Evolutionary conservation across 2,329 filamentous ascomycete species (phyloP).

Genomic region (Colletotrichum simmondsii): DNA sequence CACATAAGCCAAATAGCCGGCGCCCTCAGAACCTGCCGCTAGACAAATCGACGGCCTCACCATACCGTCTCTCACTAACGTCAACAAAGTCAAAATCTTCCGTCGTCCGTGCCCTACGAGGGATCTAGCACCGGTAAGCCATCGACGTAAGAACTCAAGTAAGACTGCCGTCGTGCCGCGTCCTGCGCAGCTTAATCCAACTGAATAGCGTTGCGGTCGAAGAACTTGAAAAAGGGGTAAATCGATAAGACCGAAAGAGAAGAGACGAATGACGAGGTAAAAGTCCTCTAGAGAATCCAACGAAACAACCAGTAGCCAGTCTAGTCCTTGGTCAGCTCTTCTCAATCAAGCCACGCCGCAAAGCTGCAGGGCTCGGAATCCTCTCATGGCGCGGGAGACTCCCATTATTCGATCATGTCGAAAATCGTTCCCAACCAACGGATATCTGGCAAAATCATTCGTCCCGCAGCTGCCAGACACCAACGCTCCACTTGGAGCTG

Average conservation of each 20-base stretch:
- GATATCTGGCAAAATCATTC: not conserved
- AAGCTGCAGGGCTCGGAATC: not conserved
- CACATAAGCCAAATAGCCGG: not conserved
- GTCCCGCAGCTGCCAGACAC: not conserved
- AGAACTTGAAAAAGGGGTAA: not conserved
- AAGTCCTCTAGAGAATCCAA: not conserved
- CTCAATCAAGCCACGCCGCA: constrained; percentile 20
- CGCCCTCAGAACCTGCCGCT: not conserved
- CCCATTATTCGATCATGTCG: not conserved
- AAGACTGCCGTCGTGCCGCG: no score
- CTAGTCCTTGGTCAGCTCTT: not conserved
- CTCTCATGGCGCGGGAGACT: not conserved
- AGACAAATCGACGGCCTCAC: not conserved
- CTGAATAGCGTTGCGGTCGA: no score
- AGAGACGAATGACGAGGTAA: not conserved
- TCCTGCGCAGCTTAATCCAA: not conserved
- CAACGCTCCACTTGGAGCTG: not conserved
- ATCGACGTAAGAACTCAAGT: not conserved
- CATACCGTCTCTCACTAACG: not conserved
- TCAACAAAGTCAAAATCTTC: not conserved
- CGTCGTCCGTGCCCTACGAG: not conserved
- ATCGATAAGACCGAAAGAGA: not conserved
- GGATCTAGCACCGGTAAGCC: not conserved
- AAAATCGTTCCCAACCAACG: not conserved
- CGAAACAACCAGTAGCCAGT: not conserved